Evolutionary conservation across 805 yeast species (phyloP).

Genomic region (Candida ponderosae): DNA sequence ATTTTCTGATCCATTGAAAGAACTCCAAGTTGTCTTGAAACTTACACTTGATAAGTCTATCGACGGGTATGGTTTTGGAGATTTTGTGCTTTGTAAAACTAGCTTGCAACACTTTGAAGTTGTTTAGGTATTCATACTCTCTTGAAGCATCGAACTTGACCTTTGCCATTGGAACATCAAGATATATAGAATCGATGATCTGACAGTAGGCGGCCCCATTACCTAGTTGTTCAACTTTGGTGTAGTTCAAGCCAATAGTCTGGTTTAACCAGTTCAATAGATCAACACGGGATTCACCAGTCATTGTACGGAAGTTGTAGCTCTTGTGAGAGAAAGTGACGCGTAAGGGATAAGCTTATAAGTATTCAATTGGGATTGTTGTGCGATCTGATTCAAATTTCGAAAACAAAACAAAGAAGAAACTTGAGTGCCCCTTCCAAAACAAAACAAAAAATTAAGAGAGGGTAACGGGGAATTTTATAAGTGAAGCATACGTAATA

Average conservation of each 20-base stretch:
- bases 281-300: constrained; percentile 68
- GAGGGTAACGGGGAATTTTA: too few relatives aligned
- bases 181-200: constrained; percentile 75
- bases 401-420: too few relatives aligned
- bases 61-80: constrained; percentile 72
- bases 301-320: neutral
- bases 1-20: constrained; percentile 82
- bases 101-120: constrained; percentile 81
- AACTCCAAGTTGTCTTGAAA: constrained; percentile 93
- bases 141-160: constrained; percentile 64
- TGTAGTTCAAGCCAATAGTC: constrained; percentile 53
- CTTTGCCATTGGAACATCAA: constrained; percentile 73
- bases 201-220: constrained; percentile 95
- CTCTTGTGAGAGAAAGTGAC: neutral
- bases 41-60: constrained; percentile 73
- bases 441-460: too few relatives aligned
- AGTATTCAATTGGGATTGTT: too few relatives aligned
- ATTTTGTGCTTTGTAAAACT: constrained; percentile 67
- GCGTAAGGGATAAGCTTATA: neutral
- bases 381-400: neutral
- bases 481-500: too few relatives aligned
- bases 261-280: constrained; percentile 80
- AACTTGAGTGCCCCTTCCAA: too few relatives aligned
- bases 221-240: constrained; percentile 89
- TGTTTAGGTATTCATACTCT: constrained; percentile 71